A percentile compares a stretch with the other conserved stretches of the same genome.
Conservation (phyloP, 768 basidiomycete genomes). For the Omphalotus guepiniiformis region DNA sequence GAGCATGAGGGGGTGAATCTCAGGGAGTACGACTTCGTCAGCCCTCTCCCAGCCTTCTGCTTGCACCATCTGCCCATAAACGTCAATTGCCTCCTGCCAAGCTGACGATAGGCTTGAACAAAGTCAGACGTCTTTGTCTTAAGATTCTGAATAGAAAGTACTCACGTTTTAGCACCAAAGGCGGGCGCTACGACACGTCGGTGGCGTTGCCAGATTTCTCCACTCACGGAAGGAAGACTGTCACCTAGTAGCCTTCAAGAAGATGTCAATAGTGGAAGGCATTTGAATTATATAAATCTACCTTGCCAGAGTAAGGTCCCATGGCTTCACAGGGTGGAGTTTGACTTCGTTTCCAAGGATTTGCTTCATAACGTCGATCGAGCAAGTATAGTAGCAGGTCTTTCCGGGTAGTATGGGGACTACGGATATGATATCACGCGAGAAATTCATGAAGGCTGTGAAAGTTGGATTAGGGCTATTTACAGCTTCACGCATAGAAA, state of each 20-base stretch:
- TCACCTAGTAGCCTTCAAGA: neutral
- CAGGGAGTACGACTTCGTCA: neutral
- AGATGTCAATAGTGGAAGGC: neutral
- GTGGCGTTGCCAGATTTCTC: neutral
- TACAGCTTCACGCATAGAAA: neutral
- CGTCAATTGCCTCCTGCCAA: neutral
- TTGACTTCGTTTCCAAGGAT: slow-evolving; percentile 17
- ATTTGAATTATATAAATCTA: neutral
- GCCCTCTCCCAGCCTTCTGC: neutral
- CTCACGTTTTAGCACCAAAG: neutral
- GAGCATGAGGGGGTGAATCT: neutral
- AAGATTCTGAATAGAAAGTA: neutral
- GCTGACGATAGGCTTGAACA: neutral
- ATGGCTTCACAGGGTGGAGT: slow-evolving; percentile 12
- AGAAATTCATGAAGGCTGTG: slow-evolving; percentile 21
- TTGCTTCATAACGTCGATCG: slow-evolving; percentile 21
- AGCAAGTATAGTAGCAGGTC: slow-evolving; percentile 18
- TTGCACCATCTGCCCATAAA: neutral
- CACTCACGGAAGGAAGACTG: neutral
- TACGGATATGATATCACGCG: slow-evolving; percentile 21
- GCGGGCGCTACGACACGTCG: neutral
- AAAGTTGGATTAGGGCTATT: neutral
- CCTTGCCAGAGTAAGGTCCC: neutral
- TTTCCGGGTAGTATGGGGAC: slow-evolving; percentile 17
- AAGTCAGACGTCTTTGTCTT: neutral